phyloP scores from a whole-genome alignment of 2,329 filamentous ascomycete genomes.

The Stachybotrys echinatus region DNA sequence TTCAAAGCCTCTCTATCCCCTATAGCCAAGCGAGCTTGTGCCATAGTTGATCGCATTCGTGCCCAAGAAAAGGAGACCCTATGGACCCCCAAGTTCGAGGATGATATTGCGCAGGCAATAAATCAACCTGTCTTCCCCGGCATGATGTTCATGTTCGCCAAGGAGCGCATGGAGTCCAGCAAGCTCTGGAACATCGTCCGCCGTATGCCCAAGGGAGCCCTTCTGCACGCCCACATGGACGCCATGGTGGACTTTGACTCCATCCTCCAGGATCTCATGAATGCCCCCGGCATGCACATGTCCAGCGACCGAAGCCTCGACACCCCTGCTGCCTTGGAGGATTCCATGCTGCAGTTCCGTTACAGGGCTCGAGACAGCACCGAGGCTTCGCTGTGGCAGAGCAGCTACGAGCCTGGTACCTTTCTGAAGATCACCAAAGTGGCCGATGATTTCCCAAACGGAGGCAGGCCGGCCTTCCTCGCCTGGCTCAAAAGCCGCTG shows the following conservation, averaged over 20 bases:
- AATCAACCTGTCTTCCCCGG: slow-evolving; percentile 70
- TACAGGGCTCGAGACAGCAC: slow-evolving; percentile 44
- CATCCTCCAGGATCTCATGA: slow-evolving; percentile 66
- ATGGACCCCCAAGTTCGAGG: slow-evolving; percentile 72
- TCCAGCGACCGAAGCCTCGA: slow-evolving; percentile 52
- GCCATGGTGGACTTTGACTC: slow-evolving; percentile 88
- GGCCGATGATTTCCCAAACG: slow-evolving; percentile 69
- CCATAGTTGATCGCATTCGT: slow-evolving; percentile 75
- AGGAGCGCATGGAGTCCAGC: slow-evolving; percentile 78
- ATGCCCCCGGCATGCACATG: slow-evolving; percentile 70
- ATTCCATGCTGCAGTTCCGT: slow-evolving; percentile 55
- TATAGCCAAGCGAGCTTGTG: slow-evolving; percentile 69
- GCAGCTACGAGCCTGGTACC: slow-evolving; percentile 53
- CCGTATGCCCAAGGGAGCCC: slow-evolving; percentile 81
- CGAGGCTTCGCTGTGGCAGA: slow-evolving; percentile 58
- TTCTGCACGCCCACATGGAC: slow-evolving; percentile 84
- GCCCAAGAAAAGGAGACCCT: slow-evolving; percentile 68
- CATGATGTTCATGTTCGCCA: slow-evolving; percentile 89
- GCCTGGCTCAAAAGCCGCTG: slow-evolving; percentile 71
- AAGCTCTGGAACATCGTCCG: slow-evolving; percentile 81
- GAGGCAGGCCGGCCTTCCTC: slow-evolving; percentile 66
- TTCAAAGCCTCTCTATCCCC: slow-evolving; percentile 74
- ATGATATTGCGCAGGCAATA: slow-evolving; percentile 58
- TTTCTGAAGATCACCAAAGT: slow-evolving; percentile 56
- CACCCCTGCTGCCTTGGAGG: slow-evolving; percentile 45